Base-by-base conservation (phyloP, 2,329 filamentous ascomycete genomes). In the Volutella citrinella region DNA sequence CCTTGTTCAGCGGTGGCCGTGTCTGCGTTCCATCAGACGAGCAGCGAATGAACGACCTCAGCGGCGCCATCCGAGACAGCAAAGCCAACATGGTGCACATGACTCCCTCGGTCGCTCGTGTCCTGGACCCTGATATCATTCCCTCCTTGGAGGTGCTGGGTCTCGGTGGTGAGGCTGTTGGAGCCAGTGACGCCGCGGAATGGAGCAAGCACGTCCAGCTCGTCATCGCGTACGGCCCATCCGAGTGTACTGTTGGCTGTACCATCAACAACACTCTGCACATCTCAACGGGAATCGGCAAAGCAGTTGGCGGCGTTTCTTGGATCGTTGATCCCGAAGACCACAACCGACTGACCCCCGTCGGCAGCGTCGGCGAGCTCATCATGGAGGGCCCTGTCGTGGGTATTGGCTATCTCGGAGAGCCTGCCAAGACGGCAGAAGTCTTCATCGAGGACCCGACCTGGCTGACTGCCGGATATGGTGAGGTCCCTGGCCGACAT, bases 361-460 rank as follows among this genome's bases (percentile, higher is more conserved):
- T 74, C 1, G 72, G 72, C 0, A 58, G 63, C 3, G 62, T 75
- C 2, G 74, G 74, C 6, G 73, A 77, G 49, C 57, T 77, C n/a
- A 54, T 75, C 5, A 59, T 79, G 11, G 73, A 74, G 41, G 76
- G 76, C 0, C 76, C 77, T 2, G 69, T 76, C n/a, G 74, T 84
- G 4, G 78, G 77, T 9, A 63, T 74, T 20, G 78, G 78, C 17
- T 84, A 84, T 39, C 59, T 82, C 15, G 72, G 72, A 31, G 73
- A 82, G 36, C 63, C 66, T 0, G 66, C 68, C 24, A 80, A 78
- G 56, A 83, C 80, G 0, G 65, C 65, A 4, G 67, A 69, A 16
- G 69, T 68, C 1, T 84, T 84, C 40, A 71, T 84, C 27, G 59
- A 66, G 9, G 64, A 77, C 33, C 77, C 75, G 1, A 54, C 53